Base-by-base conservation (phyloP, 495 filamentous ascomycete species). In the Sordaria brevicollis region DNA sequence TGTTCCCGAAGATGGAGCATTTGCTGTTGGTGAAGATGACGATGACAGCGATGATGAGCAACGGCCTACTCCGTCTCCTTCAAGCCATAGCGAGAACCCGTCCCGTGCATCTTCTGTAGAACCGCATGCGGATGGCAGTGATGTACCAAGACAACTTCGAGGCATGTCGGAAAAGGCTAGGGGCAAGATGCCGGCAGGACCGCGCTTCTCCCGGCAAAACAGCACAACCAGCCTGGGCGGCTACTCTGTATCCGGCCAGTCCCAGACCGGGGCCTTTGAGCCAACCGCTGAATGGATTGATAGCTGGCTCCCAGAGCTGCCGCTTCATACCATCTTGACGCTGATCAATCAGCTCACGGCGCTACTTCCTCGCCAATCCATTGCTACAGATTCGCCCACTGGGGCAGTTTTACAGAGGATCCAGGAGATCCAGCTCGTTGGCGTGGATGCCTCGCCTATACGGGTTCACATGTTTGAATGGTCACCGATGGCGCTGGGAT, bases 121-220 rank as follows among this genome's bases (percentile, higher is more conserved):
- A 0, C 86, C 86, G 2, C 71, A 74, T 19, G 66, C 39, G 2
- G 80, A 87, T 1, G 95, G 96, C 69, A 92, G 95, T 74, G 89
- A 91, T 31, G 87, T 97, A 11, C 92, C 94, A n/a, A 82, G 89
- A 37, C 94, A 97, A 74, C 77, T 96, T n/a, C 88, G 93, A 65
- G 94, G 93, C 65, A 99, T 98, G 93, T 97, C 94, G 10, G 95
- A 99, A 79, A 99, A 98, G 76, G 96, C 95, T 33, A 84, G 95
- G 65, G 95, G 95, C 8, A 99, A 99, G 78, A 92, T 95, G 88
- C 96, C 96, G n/a, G 93, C 91, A 10, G 91, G 92, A 3, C 86
- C 92, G 41, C 85, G 86, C 10, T 97, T 99, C 77, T 97, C 94
- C 3, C 85, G 96, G 8, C 95, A 97, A 76, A 95, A 94, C 75